These are phyloP conservation scores for Suillus plorans DNA, from an alignment of 768 basidiomycete species.

Conservation along the genomic window DNA sequence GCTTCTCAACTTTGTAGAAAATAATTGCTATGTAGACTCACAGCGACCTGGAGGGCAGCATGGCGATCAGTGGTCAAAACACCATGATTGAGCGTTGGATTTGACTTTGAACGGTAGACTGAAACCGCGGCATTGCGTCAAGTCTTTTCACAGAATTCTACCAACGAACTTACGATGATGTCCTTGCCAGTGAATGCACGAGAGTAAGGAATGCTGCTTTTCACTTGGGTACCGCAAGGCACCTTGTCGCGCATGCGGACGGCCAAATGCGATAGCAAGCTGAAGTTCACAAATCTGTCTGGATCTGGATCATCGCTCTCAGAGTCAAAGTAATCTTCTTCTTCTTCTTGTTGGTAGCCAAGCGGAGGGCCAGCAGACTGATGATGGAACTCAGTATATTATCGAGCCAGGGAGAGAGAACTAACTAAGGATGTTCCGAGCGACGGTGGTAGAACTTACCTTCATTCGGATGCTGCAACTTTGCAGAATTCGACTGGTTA, in stretches of 20 bases:
- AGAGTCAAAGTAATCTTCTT: conserved; percentile 30
- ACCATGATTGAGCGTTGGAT: conserved; percentile 80
- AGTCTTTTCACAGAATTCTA: background rate
- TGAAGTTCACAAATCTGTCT: conserved; percentile 82
- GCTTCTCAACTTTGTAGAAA: conserved; percentile 91
- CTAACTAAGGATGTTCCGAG: too few species aligned
- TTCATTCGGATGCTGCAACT: too few species aligned
- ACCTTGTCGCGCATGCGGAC: conserved; percentile 95
- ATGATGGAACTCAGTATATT: too few species aligned
- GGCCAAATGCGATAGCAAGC: conserved; percentile 84
- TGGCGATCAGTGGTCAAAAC: conserved; percentile 76
- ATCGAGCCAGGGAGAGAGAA: too few species aligned
- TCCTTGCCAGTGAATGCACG: conserved; percentile 93
- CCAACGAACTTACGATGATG: conserved; percentile 66
- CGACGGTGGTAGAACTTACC: too few species aligned
- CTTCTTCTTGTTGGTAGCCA: conserved; percentile 25
- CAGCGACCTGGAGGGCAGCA: conserved; percentile 83
- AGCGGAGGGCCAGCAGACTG: conserved; percentile 10
- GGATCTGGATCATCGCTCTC: conserved; percentile 65
- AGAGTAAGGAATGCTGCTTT: conserved; percentile 90
- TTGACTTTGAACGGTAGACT: conserved; percentile 87
- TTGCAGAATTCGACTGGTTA: too few species aligned
- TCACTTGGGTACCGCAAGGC: conserved; percentile 81
- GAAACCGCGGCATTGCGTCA: background rate
- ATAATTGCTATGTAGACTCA: conserved; percentile 90